phyloP scores from a whole-genome alignment of 78 protist species.

The Paratrimastix pyriformis region DNA sequence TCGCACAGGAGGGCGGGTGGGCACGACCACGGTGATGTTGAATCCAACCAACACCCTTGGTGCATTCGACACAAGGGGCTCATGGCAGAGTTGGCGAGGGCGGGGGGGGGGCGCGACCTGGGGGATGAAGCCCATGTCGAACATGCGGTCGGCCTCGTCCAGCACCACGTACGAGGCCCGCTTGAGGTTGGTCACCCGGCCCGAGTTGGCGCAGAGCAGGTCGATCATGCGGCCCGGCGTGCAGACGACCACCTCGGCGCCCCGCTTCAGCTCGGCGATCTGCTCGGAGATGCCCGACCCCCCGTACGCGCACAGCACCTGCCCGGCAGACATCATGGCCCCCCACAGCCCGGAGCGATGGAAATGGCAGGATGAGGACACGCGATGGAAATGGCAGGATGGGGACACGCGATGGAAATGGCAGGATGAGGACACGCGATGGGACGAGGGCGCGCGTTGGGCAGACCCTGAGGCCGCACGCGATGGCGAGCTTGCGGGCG shows the following conservation, averaged over 20 bases:
- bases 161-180: constrained; percentile 84
- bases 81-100: not conserved
- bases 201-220: constrained; percentile 71
- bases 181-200: constrained; percentile 72
- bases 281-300: constrained; percentile 83
- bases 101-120: constrained; percentile 7
- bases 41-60: too few relatives aligned
- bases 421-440: too few relatives aligned
- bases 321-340: too few relatives aligned
- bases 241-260: constrained; percentile 85
- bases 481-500: too few relatives aligned
- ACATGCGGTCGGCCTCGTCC: constrained; percentile 99
- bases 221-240: constrained; percentile 99
- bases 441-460: too few relatives aligned
- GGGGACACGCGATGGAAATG: too few relatives aligned
- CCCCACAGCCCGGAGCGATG: too few relatives aligned
- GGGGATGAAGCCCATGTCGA: constrained; percentile 75
- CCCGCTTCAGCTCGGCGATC: constrained; percentile 76
- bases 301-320: constrained; percentile 78
- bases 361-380: too few relatives aligned
- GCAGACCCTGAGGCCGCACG: too few relatives aligned
- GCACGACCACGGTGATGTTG: too few relatives aligned
- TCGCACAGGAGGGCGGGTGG: not conserved
- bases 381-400: too few relatives aligned
- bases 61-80: not conserved